Evolutionary conservation across 768 basidiomycete species (phyloP), one percentile per base, ranked within the genome.

Genomic region (Leccinum incarnatum): DNA sequence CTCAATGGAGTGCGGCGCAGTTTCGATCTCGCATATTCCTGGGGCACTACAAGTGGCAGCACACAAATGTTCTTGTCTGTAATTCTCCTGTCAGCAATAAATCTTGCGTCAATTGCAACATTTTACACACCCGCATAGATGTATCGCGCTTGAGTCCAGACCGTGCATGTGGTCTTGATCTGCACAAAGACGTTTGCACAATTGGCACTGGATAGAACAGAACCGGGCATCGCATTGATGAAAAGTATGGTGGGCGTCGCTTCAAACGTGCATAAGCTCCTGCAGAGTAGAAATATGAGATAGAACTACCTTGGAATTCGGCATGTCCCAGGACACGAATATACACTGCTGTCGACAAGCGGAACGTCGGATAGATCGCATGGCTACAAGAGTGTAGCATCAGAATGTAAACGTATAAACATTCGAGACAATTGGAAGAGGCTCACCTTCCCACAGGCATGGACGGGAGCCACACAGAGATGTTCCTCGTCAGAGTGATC

Each of bases 31-130:
- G 56, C 85, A 87, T 19, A 32, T 32, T 32, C 30, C 30, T 32
- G 30, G 30, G 0, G 30, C 30, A 32, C 30, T 32, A 11, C 30
- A 87, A 3, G 72, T 40, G 0, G 74, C 67, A 14, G 64, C 51
- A 59, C 85, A 86, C 17, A 74, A 55, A 64, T 86, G 85, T 19
- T 76, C 72, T 73, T 86, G 79, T 2, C 85, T 86, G 49, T n/a
- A 21, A 0, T 45, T 53, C 23, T 10, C 5, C 8, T 1, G 25
- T 66, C 7, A 62, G 52, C 5, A 1, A n/a, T 9, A 29, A 14
- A 29, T 6, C 63, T 11, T 32, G 17, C 6, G 7, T n/a, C 30
- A 29, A 5, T 12, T 4, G 55, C 19, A 12, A 23, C 19, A 25
- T 32, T 4, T 42, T 17, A 64, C 69, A 36, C 17, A 84, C 85